phyloP scores from a whole-genome alignment of 441 rosid genomes.

The Erysimum pusillum region DNA sequence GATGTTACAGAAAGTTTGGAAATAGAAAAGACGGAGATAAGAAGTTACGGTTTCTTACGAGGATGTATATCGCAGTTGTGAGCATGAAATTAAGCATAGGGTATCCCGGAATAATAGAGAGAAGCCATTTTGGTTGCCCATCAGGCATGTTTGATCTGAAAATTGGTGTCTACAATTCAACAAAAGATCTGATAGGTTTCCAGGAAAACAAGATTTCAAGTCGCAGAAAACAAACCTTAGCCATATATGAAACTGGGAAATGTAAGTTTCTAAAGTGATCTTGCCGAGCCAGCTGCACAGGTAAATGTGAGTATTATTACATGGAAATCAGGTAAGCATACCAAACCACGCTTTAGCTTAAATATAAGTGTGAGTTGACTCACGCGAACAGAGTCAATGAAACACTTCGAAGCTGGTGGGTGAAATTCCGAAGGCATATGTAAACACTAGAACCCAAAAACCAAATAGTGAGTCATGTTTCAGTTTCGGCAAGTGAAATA shows the following conservation, averaged over 20 bases:
- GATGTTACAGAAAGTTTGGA: constrained; percentile 12
- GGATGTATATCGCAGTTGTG: constrained; percentile 83
- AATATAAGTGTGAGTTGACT: constrained; percentile 43
- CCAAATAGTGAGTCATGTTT: constrained; percentile 46
- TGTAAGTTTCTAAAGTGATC: constrained; percentile 93
- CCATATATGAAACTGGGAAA: constrained; percentile 98
- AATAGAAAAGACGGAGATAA: constrained; percentile 14
- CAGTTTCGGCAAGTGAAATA: constrained; percentile 1
- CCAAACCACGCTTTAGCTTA: constrained; percentile 7
- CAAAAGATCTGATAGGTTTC: background rate
- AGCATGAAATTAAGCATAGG: constrained; percentile 99
- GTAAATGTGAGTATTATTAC: constrained; percentile 23
- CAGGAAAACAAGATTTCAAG: constrained; percentile 9
- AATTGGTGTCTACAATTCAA: constrained; percentile 4
- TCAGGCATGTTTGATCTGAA: constrained; percentile 82
- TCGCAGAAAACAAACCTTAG: constrained; percentile 69
- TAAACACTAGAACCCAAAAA: constrained; percentile 70
- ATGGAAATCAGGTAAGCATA: constrained; percentile 26
- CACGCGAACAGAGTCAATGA: constrained; percentile 91
- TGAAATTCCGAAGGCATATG: constrained; percentile 89
- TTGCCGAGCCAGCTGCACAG: constrained; percentile 91
- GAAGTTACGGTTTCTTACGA: constrained; percentile 59
- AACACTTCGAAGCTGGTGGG: constrained; percentile 79
- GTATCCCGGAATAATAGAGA: constrained; percentile 84
- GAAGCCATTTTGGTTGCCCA: constrained; percentile 99